Conservation (phyloP, 345 rosid species). For the Excoecaria cochinchinensis region DNA sequence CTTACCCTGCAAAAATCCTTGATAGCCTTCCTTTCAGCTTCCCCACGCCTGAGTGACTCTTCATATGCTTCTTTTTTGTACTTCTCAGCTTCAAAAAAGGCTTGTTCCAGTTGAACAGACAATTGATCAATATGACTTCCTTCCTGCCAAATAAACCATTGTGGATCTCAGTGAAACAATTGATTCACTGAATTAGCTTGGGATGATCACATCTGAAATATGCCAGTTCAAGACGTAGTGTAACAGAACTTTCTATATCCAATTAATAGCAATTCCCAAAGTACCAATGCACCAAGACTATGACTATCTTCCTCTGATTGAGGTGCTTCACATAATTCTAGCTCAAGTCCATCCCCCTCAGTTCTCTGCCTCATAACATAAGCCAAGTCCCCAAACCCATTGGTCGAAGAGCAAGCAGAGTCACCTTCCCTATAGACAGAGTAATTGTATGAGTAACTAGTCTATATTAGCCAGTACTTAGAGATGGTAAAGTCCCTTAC, state of each 20-base stretch:
- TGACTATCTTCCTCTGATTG: conserved; percentile 4
- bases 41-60: conserved; percentile 42
- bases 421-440: neutral
- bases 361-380: conserved; percentile 1
- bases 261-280: neutral
- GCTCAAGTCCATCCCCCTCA: conserved; percentile 18
- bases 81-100: conserved; percentile 39
- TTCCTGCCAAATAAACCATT: conserved; percentile 36
- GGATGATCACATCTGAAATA: neutral
- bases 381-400: conserved; percentile 2
- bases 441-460: conserved; percentile 4
- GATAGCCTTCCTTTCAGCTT: conserved; percentile 43
- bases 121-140: conserved; percentile 26
- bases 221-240: neutral
- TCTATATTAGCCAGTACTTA: neutral
- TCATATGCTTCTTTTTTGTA: conserved; percentile 45
- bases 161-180: neutral
- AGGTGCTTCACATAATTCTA: conserved; percentile 11
- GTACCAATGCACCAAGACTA: neutral
- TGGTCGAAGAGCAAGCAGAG: conserved; percentile 1
- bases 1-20: conserved; percentile 45
- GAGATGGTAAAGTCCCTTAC: neutral
- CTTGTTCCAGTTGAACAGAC: conserved; percentile 41
- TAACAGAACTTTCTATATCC: neutral
- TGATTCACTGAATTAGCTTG: neutral